Evolutionary conservation across 2,329 filamentous ascomycete species (phyloP), one percentile per base, ranked within the genome.

Genomic region (Paecilomyces sp.): DNA sequence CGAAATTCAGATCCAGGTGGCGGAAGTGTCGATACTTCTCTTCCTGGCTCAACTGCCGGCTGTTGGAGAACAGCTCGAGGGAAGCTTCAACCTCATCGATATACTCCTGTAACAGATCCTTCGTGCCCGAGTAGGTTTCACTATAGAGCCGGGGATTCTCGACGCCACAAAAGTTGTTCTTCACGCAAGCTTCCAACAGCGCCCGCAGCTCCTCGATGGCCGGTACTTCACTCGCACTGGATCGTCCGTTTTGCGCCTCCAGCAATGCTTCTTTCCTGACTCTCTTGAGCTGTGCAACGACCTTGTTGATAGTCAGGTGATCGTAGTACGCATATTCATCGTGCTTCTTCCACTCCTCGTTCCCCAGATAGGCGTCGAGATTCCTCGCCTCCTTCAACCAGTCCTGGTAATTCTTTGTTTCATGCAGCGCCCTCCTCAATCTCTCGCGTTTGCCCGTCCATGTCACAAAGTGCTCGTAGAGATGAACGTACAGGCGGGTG

Each of bases 111-210:
- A 96, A 90, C 64, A 97, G 76, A 62, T 94, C 86, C 75, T 99
- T 99, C n/a, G 94, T 97, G 33, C 94, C 94, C 67, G 92, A 96
- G 72, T 99, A 99, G 2, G 93, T 96, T 77, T 97, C 92, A 68
- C 91, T 96, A 73, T 99, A 99, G n/a, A 99, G 78, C 58, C 91
- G 85, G 9, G 93, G 87, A 68, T 96, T 97, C 74, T 99, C 94
- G 13, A 96, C 88, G 0, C 94, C 94, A 18, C 91, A 91, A 75
- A 97, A 99, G 71, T 99, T 97, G 76, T 92, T 96, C 82, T 97
- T 99, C 67, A 97, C 89, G 72, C 92, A 97, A 13, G 90, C 91
- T 77, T 96, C 91, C 22, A 95, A 80, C 61, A 97, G 76, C 0
- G 83, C 83, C 62, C 87, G 88, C 58, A 99, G 80, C 58, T 94